Conservation (phyloP, 2,329 filamentous ascomycete genomes). For the Calonectria henricotiae region DNA sequence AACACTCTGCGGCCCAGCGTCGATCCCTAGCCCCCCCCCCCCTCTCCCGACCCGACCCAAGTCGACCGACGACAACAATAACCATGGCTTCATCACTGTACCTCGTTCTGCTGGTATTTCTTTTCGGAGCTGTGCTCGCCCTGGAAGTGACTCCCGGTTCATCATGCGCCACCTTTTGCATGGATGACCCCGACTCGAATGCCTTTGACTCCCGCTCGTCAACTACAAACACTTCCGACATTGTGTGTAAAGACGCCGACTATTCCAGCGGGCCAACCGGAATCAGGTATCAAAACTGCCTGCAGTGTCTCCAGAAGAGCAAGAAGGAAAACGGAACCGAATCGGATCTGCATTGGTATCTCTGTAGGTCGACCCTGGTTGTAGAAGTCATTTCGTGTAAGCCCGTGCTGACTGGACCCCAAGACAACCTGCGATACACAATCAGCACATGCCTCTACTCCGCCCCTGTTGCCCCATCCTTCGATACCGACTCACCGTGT, state of each 20-base stretch:
- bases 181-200: slow-evolving; percentile 59
- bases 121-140: slow-evolving; percentile 44
- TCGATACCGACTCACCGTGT: slow-evolving; percentile 61
- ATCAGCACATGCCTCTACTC: slow-evolving; percentile 66
- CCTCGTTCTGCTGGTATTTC: slow-evolving; percentile 22
- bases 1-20: neutral
- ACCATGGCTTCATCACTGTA: slow-evolving; percentile 24
- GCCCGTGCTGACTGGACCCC: slow-evolving; percentile 11
- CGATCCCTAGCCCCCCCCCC: neutral
- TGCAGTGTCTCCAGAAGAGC: slow-evolving; percentile 66
- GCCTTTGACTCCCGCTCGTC: slow-evolving; percentile 56
- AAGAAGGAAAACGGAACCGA: slow-evolving; percentile 59
- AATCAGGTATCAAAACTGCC: slow-evolving; percentile 65
- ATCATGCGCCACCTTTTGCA: slow-evolving; percentile 66
- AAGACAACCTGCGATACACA: slow-evolving; percentile 68
- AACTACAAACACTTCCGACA: slow-evolving; percentile 64
- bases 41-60: neutral
- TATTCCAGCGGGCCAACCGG: slow-evolving; percentile 60
- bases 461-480: slow-evolving; percentile 53
- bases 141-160: slow-evolving; percentile 69
- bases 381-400: neutral
- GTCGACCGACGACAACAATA: neutral
- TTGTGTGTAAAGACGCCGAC: slow-evolving; percentile 63
- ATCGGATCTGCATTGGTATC: slow-evolving; percentile 64
- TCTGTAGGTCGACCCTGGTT: slow-evolving; percentile 61